Evolutionary conservation across 352 stramenopile species (phyloP), one percentile per base, ranked within the genome.

Genomic region (Phytophthora nicotianae): DNA sequence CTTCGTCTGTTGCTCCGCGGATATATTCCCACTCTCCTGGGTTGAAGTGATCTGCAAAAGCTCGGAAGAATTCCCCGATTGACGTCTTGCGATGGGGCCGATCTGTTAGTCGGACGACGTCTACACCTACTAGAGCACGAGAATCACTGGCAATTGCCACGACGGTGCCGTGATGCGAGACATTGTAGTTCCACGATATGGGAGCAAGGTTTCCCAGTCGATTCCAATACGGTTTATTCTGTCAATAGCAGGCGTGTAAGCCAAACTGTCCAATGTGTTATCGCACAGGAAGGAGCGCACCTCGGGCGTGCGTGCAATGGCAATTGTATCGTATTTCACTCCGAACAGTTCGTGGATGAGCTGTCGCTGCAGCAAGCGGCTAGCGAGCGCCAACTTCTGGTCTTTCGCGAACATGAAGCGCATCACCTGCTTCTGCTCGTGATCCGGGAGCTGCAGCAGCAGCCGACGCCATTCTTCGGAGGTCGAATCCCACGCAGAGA

Each of bases 161-260:
- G 35, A 94, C 41, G 2, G 68, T 75, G 19, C 81, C 83, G 33
- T 94, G 81, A 47, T 94, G 85, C 5, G 85, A 94, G 21, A 90
- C 83, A 41, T 92, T 94, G 69, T 84, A 94, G 57, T 94, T 94
- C 83, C 85, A 94, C 14, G 32, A 56, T 24, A 47, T 20, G 43
- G 65, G 52, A 10, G 72, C 27, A 2, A 1, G 9, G 20, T n/a
- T 61, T 0, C 10, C 2, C 14, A n/a, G 47, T 8, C 68, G 69
- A 9, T 49, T 66, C 81, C 78, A 91, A 33, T 73, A 91, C 11
- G 83, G 83, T 60, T 93, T 93, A 43, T 75, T 74, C 79, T 90
- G 51, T 16, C 38, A 57, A 3, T n/a, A 43, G 13, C 21, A 33
- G 23, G 0, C n/a, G 35, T 47, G 20, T 32, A 19, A 56, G n/a